Evolutionary conservation across 139 green algal genomes (phyloP), one percentile per base, ranked within the genome.

Genomic region (Ulvella scutata): DNA sequence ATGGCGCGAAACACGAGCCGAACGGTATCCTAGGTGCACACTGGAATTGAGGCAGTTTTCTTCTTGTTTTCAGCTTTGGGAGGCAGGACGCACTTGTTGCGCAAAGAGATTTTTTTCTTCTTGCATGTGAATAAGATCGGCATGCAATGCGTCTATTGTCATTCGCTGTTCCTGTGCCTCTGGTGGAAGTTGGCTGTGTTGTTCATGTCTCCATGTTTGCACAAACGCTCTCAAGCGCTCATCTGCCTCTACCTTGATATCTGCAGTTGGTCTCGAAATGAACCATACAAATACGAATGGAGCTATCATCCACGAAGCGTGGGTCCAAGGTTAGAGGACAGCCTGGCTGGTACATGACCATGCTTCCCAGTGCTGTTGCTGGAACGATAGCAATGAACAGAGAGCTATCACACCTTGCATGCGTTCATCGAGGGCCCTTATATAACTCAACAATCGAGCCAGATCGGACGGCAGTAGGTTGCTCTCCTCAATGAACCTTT

Each of bases 401-500:
- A n/a, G n/a, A n/a, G n/a, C n/a, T n/a, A n/a, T n/a, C n/a, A n/a
- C 35, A 86, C 84, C 82, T 72, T 84, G 62, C 3, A 73, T 80
- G 4, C 82, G 80, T 20, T 90, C 86, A 39, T 94, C 89, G 26
- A 94, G 75, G 7, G 88, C 83, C 43, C 85, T 85, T 40, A 96
- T 93, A 17, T 81, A 91, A 67, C 84, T 87, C 0, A 96, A 75
- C 4, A 91, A 80, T 31, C 90, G 83, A 28, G 84, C 77, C 21
- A 95, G 78, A 61, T 95, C 90, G 0, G 84, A 62, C 0, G 90
- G 90, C 38, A 93, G 75, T 1, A 61, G 40, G 0, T 59, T 72
- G 3, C 85, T 89, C 37, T 75, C 83, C 67, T 93, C 89, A 23
- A 93, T 79, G 72, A 85, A 93, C 13, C 80, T 87, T 51, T 93